Conservation (phyloP, 768 basidiomycete genomes). For the Mycena belliarum region DNA sequence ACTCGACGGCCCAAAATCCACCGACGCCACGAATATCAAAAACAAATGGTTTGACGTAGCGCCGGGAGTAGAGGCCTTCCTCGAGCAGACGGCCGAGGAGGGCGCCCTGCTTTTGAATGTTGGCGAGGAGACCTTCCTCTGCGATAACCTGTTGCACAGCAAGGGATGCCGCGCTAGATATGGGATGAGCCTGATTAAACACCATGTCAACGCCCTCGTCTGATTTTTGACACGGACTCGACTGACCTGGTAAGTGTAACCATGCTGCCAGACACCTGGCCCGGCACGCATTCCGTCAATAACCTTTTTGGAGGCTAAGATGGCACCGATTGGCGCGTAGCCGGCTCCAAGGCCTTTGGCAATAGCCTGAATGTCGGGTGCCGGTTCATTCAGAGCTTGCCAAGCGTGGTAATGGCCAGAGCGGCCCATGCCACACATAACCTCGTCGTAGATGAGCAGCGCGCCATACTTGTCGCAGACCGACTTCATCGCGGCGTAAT, state of each 20-base stretch:
- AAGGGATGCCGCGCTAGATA: conserved; percentile 76
- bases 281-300: conserved; percentile 66
- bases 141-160: conserved; percentile 78
- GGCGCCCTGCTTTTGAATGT: conserved; percentile 58
- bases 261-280: conserved; percentile 80
- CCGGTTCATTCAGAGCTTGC: no score
- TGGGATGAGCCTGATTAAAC: conserved; percentile 61
- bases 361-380: conserved; percentile 85
- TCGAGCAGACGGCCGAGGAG: conserved; percentile 61
- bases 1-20: conserved; percentile 83
- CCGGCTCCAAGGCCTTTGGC: conserved; percentile 88
- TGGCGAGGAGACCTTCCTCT: conserved; percentile 69
- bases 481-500: conserved; percentile 82
- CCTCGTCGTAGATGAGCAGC: conserved; percentile 86
- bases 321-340: conserved; percentile 80
- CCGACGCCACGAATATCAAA: conserved; percentile 86
- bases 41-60: conserved; percentile 62
- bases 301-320: conserved; percentile 72
- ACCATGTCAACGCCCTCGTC: no score
- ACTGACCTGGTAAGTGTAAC: conserved; percentile 71
- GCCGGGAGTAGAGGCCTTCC: conserved; percentile 53
- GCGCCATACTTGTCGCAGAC: conserved; percentile 78
- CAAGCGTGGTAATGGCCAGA: not conserved
- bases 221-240: no score
- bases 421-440: no score